These are phyloP conservation scores for Tanacetum coccineum DNA, from an alignment of 129 eudicot genomes.

Conservation along the genomic window DNA sequence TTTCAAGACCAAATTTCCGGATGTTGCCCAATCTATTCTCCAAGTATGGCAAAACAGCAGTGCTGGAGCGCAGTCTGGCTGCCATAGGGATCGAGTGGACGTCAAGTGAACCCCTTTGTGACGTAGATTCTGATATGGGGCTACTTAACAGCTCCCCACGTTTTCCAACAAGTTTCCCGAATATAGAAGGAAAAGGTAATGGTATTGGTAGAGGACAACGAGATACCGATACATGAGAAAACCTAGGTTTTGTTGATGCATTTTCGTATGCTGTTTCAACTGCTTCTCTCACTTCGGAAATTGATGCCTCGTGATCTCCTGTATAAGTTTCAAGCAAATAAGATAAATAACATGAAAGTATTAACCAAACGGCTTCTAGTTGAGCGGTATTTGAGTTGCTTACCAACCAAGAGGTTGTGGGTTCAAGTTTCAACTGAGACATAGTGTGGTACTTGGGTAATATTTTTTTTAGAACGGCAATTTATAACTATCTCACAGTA, in stretches of 20 bases:
- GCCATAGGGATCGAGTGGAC: constrained; percentile 89
- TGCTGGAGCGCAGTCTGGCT: constrained; percentile 78
- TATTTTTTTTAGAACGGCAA: too few species aligned
- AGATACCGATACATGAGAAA: constrained; percentile 71
- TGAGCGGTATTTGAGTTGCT: too few species aligned
- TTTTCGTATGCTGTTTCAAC: constrained; percentile 54
- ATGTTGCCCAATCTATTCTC: constrained; percentile 58
- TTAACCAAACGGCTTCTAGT: too few species aligned
- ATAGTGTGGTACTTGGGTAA: too few species aligned
- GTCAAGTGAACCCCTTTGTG: constrained; percentile 69
- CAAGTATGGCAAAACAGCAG: constrained; percentile 72
- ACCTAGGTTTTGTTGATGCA: constrained; percentile 49
- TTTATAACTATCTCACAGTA: too few species aligned
- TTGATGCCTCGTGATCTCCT: constrained; percentile 60
- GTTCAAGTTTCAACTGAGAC: too few species aligned
- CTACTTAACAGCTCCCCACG: constrained; percentile 56
- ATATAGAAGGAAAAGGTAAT: constrained; percentile 84
- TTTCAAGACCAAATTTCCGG: constrained; percentile 63
- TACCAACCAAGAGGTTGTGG: too few species aligned
- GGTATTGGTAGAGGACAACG: constrained; percentile 89
- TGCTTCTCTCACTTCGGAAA: constrained; percentile 55
- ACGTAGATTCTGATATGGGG: constrained; percentile 32
- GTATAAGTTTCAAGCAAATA: neutral
- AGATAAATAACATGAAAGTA: neutral
- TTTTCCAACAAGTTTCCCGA: constrained; percentile 51